Evolutionary conservation across 352 stramenopile species (phyloP).

Genomic region (Pythium brassicae): DNA sequence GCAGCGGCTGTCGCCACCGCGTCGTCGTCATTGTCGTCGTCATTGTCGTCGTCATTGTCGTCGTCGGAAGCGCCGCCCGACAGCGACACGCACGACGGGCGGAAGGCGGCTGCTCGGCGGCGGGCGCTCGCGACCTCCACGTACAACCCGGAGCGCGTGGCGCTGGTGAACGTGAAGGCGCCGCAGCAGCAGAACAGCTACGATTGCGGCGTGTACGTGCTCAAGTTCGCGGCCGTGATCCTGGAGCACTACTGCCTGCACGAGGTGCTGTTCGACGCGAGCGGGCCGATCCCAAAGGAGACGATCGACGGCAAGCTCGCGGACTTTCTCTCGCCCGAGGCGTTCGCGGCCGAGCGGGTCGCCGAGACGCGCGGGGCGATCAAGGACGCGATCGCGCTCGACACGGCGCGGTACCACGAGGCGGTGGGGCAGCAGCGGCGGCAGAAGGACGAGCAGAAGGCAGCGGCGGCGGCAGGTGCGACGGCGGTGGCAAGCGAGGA

Average conservation of each 20-base stretch:
- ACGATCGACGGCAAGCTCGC: constrained; percentile 38
- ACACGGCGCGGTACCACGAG: constrained; percentile 25
- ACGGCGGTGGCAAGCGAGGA: not conserved
- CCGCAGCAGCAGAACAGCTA: constrained; percentile 61
- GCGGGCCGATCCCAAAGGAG: constrained; percentile 29
- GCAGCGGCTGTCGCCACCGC: no score
- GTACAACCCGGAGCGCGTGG: constrained; percentile 36
- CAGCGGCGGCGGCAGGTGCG: not conserved
- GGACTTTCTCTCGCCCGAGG: constrained; percentile 28
- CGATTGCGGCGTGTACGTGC: constrained; percentile 63
- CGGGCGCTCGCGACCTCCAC: not conserved
- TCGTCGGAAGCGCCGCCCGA: not conserved
- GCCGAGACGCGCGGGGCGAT: constrained; percentile 26
- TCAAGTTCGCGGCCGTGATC: constrained; percentile 61
- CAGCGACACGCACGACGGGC: not conserved
- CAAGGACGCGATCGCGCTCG: constrained; percentile 26
- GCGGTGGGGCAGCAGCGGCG: constrained; percentile 11
- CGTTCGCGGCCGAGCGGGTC: constrained; percentile 42
- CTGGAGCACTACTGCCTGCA: constrained; percentile 33
- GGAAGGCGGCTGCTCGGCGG: not conserved
- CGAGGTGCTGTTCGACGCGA: constrained; percentile 15
- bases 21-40: no score
- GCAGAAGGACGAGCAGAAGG: constrained; percentile 1
- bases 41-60: no score
- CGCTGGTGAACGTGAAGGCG: constrained; percentile 28